Base-by-base conservation (phyloP, 2,329 filamentous ascomycete genomes). In the Metarhizium brunneum region DNA sequence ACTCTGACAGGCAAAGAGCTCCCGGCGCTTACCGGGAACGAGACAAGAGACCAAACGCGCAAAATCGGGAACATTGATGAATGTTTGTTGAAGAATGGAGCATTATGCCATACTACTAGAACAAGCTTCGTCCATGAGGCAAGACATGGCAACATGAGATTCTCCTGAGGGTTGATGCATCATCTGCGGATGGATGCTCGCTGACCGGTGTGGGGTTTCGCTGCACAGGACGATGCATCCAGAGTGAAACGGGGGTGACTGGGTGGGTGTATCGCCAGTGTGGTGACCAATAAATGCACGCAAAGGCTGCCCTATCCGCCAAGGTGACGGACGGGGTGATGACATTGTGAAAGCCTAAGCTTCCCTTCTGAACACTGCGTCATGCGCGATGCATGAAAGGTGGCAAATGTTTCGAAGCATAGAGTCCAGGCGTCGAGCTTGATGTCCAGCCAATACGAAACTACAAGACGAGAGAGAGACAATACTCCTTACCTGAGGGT, bases 161-260 rank as follows among this genome's bases (percentile, higher is more conserved):
- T 42, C n/a, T 47, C 25, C 25, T 11, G n/a, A 20, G 25, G 14
- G 42, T 16, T 11, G 29, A 45, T 10, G 18, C 40, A 47, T 48
- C 32, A 30, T 32, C 14, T 14, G 14, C n/a, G 11, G 43, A 29
- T 6, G 38, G 43, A 29, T 6, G 38, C 45, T 2, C 40, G 47
- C 54, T 54, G 45, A 58, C 56, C 56, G 56, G 54, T 54, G 56
- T 58, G 54, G 57, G 47, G 57, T 47, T 35, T 16, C 6, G 38
- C 29, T 32, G 43, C 36, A 49, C n/a, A 42, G 47, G 11, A 38
- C 36, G 25, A 35, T 7, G 32, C 32, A 8, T 35, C 32, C 32
- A 35, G 32, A 35, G 32, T 35, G 32, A 35, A 35, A 35, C 7
- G 10, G 32, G 32, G 32, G 6, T 35, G 32, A 35, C 32, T 11